Evolutionary conservation across 345 rosid species (phyloP), one percentile per base, ranked within the genome.

Genomic region (Hibiscus trionum): DNA sequence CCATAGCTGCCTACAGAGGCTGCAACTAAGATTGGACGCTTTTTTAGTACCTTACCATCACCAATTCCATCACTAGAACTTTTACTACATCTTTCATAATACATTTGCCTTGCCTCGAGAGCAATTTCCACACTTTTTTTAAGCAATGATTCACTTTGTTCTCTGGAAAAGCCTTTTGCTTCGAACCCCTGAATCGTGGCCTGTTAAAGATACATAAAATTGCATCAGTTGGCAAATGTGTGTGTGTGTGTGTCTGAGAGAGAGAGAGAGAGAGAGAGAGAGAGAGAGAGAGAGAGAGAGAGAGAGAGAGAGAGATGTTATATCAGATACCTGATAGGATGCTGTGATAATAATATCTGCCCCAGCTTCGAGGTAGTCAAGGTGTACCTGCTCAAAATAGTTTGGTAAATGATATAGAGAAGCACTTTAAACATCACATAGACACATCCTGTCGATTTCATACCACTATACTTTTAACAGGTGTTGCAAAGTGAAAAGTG

Each of bases 1-100:
- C 93, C 96, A 67, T 90, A 90, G 87, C 96, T 87, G 35, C 93
- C 96, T 61, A 90, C 88, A 33, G 96, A 87, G 73, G 96, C 93
- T 8, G 93, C 93, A 81, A 88, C 85, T 77, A 90, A 72, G 66
- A 90, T 83, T 35, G 87, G 82, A 12, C 88, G 88, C 33, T 46
- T 82, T 61, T 73, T 84, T 27, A 85, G 79, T 81, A 85, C 72
- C 80, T 53, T 82, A 62, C 69, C 81, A 71, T 80, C 80, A 26
- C 15, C 76, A 35, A 12, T 37, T 37, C 61, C 69, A 71, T 69
- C 76, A 53, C 27, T 53, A 56, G 82, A 52, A 76, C 73, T 78
- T 64, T 80, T 74, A 64, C 37, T 42, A 66, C 93, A 90, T 76
- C 78, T 86, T 15, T 76, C 78, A 61, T 76, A 72, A 72, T 88